These are phyloP conservation scores for Rosellinia necatrix DNA, from an alignment of 2,329 filamentous ascomycete species.

Conservation along the genomic window DNA sequence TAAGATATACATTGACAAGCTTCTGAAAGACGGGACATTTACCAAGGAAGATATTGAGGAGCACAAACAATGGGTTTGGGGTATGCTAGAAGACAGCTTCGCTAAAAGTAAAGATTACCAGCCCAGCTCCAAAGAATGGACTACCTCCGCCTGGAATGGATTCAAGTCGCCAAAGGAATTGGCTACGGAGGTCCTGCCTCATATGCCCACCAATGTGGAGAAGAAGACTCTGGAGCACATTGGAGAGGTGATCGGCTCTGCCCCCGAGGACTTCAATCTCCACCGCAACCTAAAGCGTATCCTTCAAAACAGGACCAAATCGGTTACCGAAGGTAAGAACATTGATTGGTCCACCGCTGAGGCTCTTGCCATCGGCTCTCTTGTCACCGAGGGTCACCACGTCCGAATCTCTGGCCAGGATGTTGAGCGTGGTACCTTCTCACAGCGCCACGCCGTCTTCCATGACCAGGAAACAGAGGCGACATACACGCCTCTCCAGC, in stretches of 20 bases:
- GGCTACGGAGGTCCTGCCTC: conserved; percentile 89
- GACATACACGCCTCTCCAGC: conserved; percentile 89
- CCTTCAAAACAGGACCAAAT: conserved; percentile 85
- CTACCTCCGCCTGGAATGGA: conserved; percentile 97
- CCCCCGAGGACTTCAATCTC: conserved; percentile 83
- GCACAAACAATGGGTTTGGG: conserved; percentile 99
- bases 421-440: conserved; percentile 99
- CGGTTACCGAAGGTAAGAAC: conserved; percentile 85
- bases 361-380: conserved; percentile 89
- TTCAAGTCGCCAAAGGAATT: conserved; percentile 99
- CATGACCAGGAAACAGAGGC: conserved; percentile 95
- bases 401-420: conserved; percentile 98
- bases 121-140: conserved; percentile 95
- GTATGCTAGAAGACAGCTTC: conserved; percentile 98
- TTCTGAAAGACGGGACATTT: conserved; percentile 90
- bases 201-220: conserved; percentile 84
- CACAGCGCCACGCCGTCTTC: conserved; percentile 94
- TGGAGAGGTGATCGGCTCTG: conserved; percentile 75
- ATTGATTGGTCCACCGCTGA: conserved; percentile 98
- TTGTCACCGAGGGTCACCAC: conserved; percentile 92
- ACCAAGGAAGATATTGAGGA: conserved; percentile 97
- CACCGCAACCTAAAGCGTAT: conserved; percentile 99
- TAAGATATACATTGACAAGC: conserved; percentile 88
- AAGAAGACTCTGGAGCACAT: conserved; percentile 77
- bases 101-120: conserved; percentile 97